Conservation (phyloP, 768 basidiomycete genomes). For the Xanthoconium purpureum region DNA sequence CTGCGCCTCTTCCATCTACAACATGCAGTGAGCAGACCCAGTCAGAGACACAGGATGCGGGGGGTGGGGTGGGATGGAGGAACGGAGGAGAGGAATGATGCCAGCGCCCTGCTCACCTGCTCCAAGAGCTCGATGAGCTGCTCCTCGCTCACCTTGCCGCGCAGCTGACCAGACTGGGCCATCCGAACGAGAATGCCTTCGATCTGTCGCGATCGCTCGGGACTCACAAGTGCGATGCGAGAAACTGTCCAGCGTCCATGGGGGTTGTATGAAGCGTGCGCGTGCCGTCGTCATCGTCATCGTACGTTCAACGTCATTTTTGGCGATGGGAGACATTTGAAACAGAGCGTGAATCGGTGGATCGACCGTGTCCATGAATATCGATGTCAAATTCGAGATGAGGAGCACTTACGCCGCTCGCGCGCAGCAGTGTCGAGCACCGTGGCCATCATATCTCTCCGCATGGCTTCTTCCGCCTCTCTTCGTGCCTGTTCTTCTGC, state of each 20-base stretch:
- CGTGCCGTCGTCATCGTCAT: neutral
- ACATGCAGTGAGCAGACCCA: constrained; percentile 4
- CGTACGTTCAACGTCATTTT: neutral
- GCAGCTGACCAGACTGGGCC: constrained; percentile 80
- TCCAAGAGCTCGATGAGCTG: constrained; percentile 85
- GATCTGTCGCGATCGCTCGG: constrained; percentile 76
- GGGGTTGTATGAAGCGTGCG: neutral
- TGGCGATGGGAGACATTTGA: no score
- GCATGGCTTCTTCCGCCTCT: constrained; percentile 71
- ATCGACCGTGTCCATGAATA: no score
- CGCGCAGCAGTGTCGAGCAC: constrained; percentile 75
- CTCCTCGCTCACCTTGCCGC: constrained; percentile 70
- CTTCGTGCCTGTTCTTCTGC: constrained; percentile 55
- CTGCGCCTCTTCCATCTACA: constrained; percentile 54
- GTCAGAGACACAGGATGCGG: no score
- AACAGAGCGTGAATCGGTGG: no score
- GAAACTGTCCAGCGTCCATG: constrained; percentile 50
- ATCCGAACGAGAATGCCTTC: constrained; percentile 75
- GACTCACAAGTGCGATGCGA: constrained; percentile 83
- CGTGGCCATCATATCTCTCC: constrained; percentile 72
- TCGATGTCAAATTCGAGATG: no score
- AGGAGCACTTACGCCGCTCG: constrained; percentile 62
- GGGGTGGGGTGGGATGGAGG: neutral
- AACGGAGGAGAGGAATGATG: neutral
- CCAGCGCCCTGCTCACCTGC: constrained; percentile 49